A percentile compares a stretch with the other conserved stretches of the same genome.
Evolutionary conservation across 108 stramenopile species (phyloP).

Genomic region (Fragilaria crotonensis): DNA sequence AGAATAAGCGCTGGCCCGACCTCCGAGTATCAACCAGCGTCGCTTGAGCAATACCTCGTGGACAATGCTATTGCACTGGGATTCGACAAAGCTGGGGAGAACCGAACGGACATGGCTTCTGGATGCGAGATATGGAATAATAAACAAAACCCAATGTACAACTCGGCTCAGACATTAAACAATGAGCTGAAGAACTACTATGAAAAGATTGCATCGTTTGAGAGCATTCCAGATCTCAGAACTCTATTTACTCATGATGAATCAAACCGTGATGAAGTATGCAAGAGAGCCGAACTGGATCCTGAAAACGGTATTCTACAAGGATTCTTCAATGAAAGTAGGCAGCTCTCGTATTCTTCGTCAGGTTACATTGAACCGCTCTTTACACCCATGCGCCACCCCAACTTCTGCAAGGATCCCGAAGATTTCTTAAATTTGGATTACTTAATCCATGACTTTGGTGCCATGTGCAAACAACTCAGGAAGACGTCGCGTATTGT

Average conservation of each 20-base stretch:
- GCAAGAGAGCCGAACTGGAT: constrained; percentile 9
- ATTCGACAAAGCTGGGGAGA: neutral
- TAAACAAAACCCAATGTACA: neutral
- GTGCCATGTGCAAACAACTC: constrained; percentile 43
- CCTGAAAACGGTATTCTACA: constrained; percentile 4
- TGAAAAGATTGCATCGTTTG: constrained; percentile 7
- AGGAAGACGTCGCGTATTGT: constrained; percentile 27
- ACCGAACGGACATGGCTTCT: neutral
- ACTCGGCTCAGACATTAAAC: neutral
- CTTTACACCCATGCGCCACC: constrained; percentile 31
- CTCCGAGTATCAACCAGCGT: too few relatives aligned
- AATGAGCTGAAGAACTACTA: constrained; percentile 13
- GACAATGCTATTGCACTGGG: constrained; percentile 14
- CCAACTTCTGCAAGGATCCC: constrained; percentile 12
- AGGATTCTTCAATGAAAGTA: constrained; percentile 12
- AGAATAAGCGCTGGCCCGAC: too few relatives aligned
- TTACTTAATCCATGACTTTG: constrained; percentile 67
- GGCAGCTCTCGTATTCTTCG: constrained; percentile 9
- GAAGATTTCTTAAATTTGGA: constrained; percentile 20
- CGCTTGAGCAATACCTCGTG: constrained; percentile 11
- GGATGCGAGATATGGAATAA: constrained; percentile 8
- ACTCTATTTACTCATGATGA: neutral
- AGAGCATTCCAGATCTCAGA: constrained; percentile 4
- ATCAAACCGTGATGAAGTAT: constrained; percentile 1
- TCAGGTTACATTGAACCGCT: constrained; percentile 34